Base-by-base conservation (phyloP, 352 stramenopile species). In the Plasmopara viticola region DNA sequence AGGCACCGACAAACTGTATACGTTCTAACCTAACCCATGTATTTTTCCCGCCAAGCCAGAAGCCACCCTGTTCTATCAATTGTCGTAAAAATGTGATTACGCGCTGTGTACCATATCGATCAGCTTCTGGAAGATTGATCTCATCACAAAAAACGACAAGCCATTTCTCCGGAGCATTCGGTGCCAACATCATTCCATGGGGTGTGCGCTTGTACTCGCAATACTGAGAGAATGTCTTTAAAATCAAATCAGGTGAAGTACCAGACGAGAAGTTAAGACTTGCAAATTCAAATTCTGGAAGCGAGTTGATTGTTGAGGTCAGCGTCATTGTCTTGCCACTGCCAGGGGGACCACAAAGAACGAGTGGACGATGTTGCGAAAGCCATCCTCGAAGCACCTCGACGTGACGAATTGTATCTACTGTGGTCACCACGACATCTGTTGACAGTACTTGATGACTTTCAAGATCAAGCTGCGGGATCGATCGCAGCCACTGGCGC, bases 141-240 rank as follows among this genome's bases (percentile, higher is more conserved):
- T 99, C 97, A 72, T 99, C 97, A 52, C 96, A 99, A 67, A 99
- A 99, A 6, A 99, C 90, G 46, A 99, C 97, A 2, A 99, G 83
- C 96, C 95, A 99, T 60, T 96, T 98, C 54, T 96, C 95, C 35
- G 72, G 90, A 67, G 67, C 95, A 67, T 79, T 89, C 13, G 97
- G 97, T 47, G 96, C 82, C 33, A 99, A 73, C 20, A 99, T 70
- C 71, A 98, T 94, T 44, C 97, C 96, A 60, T 94, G 96, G 13
- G 93, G 95, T 48, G 95, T 98, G 25, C 96, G 81, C 18, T 99
- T 97, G 82, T 99, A 99, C 48, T 97, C 90, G 58, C 97, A 99
- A 70, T 99, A 99, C 69, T 99, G 96, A 20, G 91, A 86, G 61
- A 99, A 97, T 6, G 91, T 96, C 68, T 98, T 98, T 63, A 99